Base-by-base conservation (phyloP, 2,329 filamentous ascomycete genomes). In the Daldinia eschscholtzii region DNA sequence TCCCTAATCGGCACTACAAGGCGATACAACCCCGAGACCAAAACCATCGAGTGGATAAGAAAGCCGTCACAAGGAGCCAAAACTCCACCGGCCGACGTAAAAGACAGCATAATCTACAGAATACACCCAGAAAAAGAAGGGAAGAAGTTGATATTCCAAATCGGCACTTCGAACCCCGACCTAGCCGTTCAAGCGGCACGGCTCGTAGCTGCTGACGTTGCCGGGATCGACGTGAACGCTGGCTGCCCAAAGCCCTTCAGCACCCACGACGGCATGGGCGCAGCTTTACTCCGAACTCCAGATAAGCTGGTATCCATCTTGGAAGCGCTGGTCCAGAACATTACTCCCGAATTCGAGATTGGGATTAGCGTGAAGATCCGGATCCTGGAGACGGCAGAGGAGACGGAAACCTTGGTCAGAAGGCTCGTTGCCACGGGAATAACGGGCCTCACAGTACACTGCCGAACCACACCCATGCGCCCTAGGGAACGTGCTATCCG, bases 211-310 rank as follows among this genome's bases (percentile, higher is more conserved):
- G 87, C 83, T 12, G 93, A 98, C 80, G 96, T 99, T 2, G 90
- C 91, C 0, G 96, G 96, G 67, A 98, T 99, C 74, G 96, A 98
- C 79, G 92, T 99, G 70, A 99, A 99, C 79, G 94, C 96, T 0
- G 96, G 96, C n/a, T 99, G 96, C 78, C 96, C 96, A 0, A 99
- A 99, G 81, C 93, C 95, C 0, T 99, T 99, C 81, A 97, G 93
- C 76, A 97, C 95, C 1, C 88, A 88, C 70, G 94, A 94, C 67
- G 96, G 96, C 56, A 99, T 99, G 96, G 96, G 96, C 56, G 96
- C 96, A 0, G 95, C 94, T 1, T 86, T 99, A 20, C 87, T 99
- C 15, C 89, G 88, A 73, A 95, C 92, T 0, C 95, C 96, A 0
- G 94, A 98, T 72, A 89, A 88, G 75, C 87, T 99, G 0, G 92